phyloP scores from a whole-genome alignment of 176 grass and related monocot genomes.

The Oryza australiensis region DNA sequence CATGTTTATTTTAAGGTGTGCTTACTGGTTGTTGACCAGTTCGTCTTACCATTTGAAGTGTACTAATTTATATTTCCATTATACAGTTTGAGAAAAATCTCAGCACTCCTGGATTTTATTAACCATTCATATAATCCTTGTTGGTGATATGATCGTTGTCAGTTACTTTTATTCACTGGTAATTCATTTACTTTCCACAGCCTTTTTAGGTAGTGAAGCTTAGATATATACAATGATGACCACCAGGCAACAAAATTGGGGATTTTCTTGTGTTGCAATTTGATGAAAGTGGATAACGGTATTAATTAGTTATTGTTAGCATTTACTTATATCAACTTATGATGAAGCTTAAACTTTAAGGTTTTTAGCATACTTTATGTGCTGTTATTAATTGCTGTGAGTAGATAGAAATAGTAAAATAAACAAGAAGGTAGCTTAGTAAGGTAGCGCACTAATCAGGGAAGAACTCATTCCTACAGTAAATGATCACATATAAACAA shows the following conservation, averaged over 20 bases:
- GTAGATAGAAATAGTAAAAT: neutral
- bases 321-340: neutral
- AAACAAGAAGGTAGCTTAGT: conserved; percentile 7
- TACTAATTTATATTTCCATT: neutral
- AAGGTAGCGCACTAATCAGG: conserved; percentile 1
- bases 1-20: conserved; percentile 10
- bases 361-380: neutral
- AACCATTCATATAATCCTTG: neutral
- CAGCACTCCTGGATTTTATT: neutral
- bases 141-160: neutral
- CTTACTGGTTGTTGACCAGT: conserved; percentile 14
- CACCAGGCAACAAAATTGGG: neutral
- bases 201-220: conserved; percentile 22
- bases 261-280: neutral
- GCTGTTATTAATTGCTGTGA: neutral
- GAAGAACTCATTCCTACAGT: neutral
- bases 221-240: neutral
- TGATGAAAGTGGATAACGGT: neutral
- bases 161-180: neutral
- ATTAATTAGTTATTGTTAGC: neutral
- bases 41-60: neutral
- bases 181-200: conserved; percentile 8
- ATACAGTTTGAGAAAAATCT: conserved; percentile 12
- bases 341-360: neutral
- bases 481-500: neutral